phyloP scores from a whole-genome alignment of 2,329 filamentous ascomycete species.

The Dendrostoma leiphaemia region DNA sequence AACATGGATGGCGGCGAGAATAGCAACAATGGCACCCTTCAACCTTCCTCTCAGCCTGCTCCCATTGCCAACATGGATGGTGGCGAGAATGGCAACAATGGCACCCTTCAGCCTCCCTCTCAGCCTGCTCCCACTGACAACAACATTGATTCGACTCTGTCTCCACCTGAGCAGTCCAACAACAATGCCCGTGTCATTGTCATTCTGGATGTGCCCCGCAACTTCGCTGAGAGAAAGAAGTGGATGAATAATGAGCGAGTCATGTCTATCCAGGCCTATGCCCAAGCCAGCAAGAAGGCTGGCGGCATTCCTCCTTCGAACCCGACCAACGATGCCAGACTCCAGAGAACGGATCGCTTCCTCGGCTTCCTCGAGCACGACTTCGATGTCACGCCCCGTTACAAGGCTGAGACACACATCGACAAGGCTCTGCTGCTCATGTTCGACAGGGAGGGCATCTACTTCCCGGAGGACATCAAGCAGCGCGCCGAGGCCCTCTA shows the following conservation, averaged over 20 bases:
- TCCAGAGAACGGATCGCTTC: not conserved
- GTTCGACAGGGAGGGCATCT: not conserved
- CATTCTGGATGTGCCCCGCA: not conserved
- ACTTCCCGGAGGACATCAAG: conserved; percentile 5
- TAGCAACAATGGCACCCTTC: too few species aligned
- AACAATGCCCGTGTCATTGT: not conserved
- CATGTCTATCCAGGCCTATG: not conserved
- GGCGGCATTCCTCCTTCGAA: not conserved
- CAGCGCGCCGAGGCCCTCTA: conserved; percentile 6
- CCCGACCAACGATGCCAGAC: not conserved
- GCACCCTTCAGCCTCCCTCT: too few species aligned
- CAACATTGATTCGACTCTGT: too few species aligned
- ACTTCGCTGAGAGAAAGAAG: not conserved
- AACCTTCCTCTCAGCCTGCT: too few species aligned
- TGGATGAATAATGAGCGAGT: not conserved
- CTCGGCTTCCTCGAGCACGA: conserved; percentile 2
- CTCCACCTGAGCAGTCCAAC: too few species aligned
- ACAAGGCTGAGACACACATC: not conserved
- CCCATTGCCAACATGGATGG: too few species aligned
- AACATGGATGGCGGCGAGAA: too few species aligned
- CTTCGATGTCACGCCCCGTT: not conserved
- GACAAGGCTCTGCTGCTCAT: not conserved
- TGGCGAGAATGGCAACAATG: too few species aligned
- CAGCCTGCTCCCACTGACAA: too few species aligned
- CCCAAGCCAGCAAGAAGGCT: not conserved